phyloP scores from a whole-genome alignment of 306 rosid genomes.

The Sicyos baderoa region DNA sequence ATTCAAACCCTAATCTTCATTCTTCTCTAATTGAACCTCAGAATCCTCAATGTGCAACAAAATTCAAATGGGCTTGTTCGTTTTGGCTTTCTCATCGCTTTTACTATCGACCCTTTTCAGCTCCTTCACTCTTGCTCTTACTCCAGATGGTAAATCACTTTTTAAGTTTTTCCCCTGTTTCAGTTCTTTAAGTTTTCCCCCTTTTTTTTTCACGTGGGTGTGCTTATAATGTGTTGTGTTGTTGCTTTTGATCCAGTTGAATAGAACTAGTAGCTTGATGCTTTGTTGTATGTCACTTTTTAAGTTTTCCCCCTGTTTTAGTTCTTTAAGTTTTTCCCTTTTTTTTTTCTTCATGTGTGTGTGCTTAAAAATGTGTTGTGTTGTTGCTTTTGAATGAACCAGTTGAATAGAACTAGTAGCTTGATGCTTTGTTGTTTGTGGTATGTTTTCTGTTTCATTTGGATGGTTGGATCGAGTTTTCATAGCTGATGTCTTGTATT shows the following conservation, averaged over 20 bases:
- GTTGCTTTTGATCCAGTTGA: background rate
- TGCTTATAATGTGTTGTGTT: background rate
- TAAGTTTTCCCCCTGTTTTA: background rate
- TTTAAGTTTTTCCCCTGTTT: background rate
- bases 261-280: background rate
- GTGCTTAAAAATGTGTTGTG: background rate
- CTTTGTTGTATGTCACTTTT: constrained; percentile 8
- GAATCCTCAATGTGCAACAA: background rate
- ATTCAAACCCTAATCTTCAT: background rate
- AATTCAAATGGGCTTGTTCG: constrained; percentile 36
- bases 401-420: background rate
- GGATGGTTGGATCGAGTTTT: background rate
- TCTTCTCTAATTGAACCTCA: background rate
- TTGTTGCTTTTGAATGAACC: background rate
- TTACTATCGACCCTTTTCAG: constrained; percentile 23
- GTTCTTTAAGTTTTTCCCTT: background rate
- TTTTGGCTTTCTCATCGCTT: constrained; percentile 32
- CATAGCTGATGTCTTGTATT: no score
- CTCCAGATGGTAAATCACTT: constrained; percentile 58
- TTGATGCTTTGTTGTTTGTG: background rate
- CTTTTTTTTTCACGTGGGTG: background rate
- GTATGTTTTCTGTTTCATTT: background rate
- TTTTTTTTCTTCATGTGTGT: background rate
- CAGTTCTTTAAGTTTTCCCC: background rate
- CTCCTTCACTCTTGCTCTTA: constrained; percentile 52